Evolutionary conservation across 1,284 basidiomycete species (phyloP).

Genomic region (Leccinum subrobustum): DNA sequence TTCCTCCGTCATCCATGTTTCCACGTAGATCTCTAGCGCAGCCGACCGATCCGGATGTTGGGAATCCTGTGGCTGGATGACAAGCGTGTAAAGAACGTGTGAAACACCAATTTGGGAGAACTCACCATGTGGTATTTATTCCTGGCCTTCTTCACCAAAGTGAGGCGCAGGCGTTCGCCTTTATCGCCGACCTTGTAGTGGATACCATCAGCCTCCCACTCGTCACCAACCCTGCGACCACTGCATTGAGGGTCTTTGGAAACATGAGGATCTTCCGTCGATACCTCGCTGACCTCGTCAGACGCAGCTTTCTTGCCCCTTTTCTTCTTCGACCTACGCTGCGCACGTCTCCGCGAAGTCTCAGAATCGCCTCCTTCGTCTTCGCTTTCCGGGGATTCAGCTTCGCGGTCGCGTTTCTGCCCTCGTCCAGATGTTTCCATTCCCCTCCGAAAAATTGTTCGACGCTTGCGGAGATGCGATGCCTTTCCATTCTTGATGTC

Average conservation of each 20-base stretch:
- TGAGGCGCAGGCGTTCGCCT: conserved; percentile 66
- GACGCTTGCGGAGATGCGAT: conserved; percentile 44
- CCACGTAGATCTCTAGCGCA: conserved; percentile 66
- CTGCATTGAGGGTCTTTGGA: conserved; percentile 50
- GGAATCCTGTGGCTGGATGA: conserved; percentile 66
- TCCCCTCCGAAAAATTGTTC: conserved; percentile 49
- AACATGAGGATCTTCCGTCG: conserved; percentile 43
- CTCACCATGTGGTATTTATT: conserved; percentile 72
- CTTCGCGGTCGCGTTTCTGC: conserved; percentile 62
- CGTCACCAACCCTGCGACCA: conserved; percentile 63
- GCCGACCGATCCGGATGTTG: conserved; percentile 69
- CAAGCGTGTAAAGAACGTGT: conserved; percentile 8
- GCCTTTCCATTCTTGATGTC: conserved; percentile 37
- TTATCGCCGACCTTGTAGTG: conserved; percentile 68
- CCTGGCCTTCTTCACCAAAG: conserved; percentile 64
- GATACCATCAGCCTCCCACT: conserved; percentile 69
- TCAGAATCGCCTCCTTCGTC: conserved; percentile 19
- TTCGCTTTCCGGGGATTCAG: conserved; percentile 49
- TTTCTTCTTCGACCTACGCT: conserved; percentile 36
- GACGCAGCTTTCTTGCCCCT: conserved; percentile 30
- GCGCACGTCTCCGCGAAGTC: conserved; percentile 24
- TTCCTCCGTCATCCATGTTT: conserved; percentile 74
- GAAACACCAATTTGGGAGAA: not conserved
- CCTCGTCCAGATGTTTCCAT: conserved; percentile 48
- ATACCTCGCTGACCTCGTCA: conserved; percentile 36